Percentiles rank a stretch among this genome's conserved stretches.
Conservation (phyloP, 192 early-diverging fungal species). For the Haplosporangium gracile region DNA sequence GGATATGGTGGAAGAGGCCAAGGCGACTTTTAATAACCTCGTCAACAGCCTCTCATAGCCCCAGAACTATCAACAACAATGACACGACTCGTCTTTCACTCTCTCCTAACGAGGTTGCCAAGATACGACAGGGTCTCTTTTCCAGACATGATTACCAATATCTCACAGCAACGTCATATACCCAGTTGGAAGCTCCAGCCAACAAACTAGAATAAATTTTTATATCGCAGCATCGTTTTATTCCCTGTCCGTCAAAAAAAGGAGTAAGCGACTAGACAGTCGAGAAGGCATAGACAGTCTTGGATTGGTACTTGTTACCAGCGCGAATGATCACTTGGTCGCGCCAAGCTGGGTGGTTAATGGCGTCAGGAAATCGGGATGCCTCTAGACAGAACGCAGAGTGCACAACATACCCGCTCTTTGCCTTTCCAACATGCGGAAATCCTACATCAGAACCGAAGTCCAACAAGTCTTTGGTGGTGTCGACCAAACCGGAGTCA, state of each 20-base stretch:
- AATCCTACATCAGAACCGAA: conserved; percentile 55
- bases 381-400: conserved; percentile 81
- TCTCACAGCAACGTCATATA: neutral
- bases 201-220: neutral
- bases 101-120: neutral
- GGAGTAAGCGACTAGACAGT: neutral
- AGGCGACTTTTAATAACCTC: neutral
- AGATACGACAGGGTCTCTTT: neutral
- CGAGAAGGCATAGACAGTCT: conserved; percentile 63
- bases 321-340: conserved; percentile 65
- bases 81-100: neutral
- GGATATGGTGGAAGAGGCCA: conserved; percentile 28
- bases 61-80: neutral
- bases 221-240: neutral
- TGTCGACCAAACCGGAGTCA: conserved; percentile 52
- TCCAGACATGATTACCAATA: neutral
- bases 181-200: neutral
- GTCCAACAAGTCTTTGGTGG: neutral
- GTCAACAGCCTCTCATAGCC: conserved; percentile 4
- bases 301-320: conserved; percentile 64
- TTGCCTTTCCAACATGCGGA: conserved; percentile 37
- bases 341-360: conserved; percentile 69
- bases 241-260: neutral
- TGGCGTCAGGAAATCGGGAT: conserved; percentile 71
- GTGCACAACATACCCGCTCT: conserved; percentile 52